phyloP scores from a whole-genome alignment of 176 grass and related monocot genomes.

The Triticum urartu region DNA sequence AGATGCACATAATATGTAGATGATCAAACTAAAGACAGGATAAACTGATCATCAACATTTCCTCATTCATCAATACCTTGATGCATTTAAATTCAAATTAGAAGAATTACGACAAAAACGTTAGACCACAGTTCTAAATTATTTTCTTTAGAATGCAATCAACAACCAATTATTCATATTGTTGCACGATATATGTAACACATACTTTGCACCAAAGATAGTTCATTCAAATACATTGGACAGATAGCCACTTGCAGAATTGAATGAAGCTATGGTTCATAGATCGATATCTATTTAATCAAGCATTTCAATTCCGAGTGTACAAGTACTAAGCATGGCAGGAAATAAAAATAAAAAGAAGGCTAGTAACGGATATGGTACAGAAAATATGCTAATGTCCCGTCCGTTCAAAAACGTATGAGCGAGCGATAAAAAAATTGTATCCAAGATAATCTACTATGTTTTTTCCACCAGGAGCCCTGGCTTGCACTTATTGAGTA shows the following conservation, averaged over 20 bases:
- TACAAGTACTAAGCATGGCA: not conserved
- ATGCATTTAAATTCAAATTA: not conserved
- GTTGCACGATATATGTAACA: not conserved
- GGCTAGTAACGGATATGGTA: not conserved
- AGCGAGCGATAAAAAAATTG: not conserved
- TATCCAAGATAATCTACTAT: not conserved
- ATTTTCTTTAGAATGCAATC: no score
- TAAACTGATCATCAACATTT: not conserved
- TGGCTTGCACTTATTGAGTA: not conserved
- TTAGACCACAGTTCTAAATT: not conserved
- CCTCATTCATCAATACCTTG: not conserved
- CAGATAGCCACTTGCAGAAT: not conserved
- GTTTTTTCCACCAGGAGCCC: not conserved
- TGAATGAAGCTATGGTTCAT: not conserved
- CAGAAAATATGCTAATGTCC: not conserved
- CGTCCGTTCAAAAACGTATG: not conserved
- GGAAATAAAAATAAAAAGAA: not conserved
- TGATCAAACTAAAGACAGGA: not conserved
- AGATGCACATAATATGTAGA: not conserved
- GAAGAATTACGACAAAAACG: not conserved
- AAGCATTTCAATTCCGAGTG: not conserved
- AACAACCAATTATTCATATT: not conserved
- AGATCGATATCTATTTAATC: slow-evolving; percentile 7
- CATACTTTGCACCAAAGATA: not conserved
- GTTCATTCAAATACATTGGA: not conserved